Conservation (phyloP, 2,329 filamentous ascomycete species). For the Cladophialophora chaetospira region DNA sequence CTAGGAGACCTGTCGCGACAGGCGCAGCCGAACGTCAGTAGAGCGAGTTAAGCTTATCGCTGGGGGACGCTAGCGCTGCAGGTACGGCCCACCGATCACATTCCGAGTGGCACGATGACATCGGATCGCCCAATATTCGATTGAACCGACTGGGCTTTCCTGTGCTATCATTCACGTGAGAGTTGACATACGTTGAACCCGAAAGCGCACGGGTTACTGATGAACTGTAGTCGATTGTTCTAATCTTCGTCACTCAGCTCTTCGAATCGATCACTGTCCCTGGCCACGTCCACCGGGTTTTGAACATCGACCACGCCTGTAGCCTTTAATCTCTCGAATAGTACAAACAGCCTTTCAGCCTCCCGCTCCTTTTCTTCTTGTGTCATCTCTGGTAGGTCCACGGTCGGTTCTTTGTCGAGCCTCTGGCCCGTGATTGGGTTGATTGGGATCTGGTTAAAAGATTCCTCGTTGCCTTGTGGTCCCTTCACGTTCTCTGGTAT, state of each 20-base stretch:
- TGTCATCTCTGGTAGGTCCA: conserved; percentile 72
- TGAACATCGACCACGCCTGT: conserved; percentile 76
- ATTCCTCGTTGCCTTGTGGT: conserved; percentile 36
- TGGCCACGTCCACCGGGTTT: conserved; percentile 73
- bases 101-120: conserved; percentile 30
- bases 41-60: conserved; percentile 14
- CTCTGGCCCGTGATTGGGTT: conserved; percentile 90
- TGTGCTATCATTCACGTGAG: no score
- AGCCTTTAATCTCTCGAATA: conserved; percentile 82
- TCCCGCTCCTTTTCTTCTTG: conserved; percentile 89
- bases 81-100: neutral
- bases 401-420: conserved; percentile 55
- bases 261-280: conserved; percentile 69
- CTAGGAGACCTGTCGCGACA: neutral
- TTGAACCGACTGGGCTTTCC: no score
- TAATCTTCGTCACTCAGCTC: conserved; percentile 31
- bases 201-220: no score
- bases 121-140: neutral
- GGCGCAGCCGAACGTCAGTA: neutral
- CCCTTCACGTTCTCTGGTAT: conserved; percentile 69
- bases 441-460: conserved; percentile 46
- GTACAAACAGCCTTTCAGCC: conserved; percentile 82
- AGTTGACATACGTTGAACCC: no score
- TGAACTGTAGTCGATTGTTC: neutral
- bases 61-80: conserved; percentile 5